Conservation (phyloP, 106 monocot species). For the Dendrobium huoshanense region DNA sequence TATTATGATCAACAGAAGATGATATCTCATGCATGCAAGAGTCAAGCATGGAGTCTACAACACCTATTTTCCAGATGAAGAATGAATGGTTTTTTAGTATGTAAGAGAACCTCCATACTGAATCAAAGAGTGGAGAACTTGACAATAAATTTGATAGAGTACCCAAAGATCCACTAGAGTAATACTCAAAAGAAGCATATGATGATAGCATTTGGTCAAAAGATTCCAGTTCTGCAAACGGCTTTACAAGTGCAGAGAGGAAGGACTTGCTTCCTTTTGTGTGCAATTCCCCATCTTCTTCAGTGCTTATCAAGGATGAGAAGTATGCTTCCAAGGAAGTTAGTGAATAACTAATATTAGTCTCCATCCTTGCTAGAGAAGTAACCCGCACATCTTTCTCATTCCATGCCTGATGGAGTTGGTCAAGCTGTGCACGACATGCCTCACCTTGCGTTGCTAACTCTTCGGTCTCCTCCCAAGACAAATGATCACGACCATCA, state of each 20-base stretch:
- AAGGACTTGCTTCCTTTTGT: slow-evolving; percentile 45
- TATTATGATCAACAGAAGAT: slow-evolving; percentile 62
- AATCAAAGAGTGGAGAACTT: slow-evolving; percentile 41
- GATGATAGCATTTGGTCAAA: slow-evolving; percentile 50
- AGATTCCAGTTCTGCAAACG: slow-evolving; percentile 68
- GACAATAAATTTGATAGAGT: slow-evolving; percentile 27
- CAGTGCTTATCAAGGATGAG: slow-evolving; percentile 43
- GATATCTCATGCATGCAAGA: slow-evolving; percentile 79
- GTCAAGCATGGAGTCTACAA: slow-evolving; percentile 73
- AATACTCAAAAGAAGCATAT: slow-evolving; percentile 23
- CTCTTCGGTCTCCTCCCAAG: slow-evolving; percentile 99
- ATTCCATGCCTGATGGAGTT: slow-evolving; percentile 78
- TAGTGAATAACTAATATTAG: slow-evolving; percentile 51
- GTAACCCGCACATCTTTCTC: slow-evolving; percentile 55
- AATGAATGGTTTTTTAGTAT: slow-evolving; percentile 61
- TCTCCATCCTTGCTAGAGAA: slow-evolving; percentile 65
- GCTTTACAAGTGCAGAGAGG: slow-evolving; percentile 54
- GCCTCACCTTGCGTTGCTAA: slow-evolving; percentile 86
- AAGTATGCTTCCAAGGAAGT: slow-evolving; percentile 55
- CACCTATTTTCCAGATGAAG: slow-evolving; percentile 86
- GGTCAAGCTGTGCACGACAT: slow-evolving; percentile 78
- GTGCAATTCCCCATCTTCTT: slow-evolving; percentile 32
- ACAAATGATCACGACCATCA: slow-evolving; percentile 72
- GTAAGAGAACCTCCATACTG: slow-evolving; percentile 45
- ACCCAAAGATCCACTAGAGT: slow-evolving; percentile 20